Evolutionary conservation across 78 protist genomes (phyloP), one percentile per base, ranked within the genome.

Genomic region (Pigoraptor vietnamica): DNA sequence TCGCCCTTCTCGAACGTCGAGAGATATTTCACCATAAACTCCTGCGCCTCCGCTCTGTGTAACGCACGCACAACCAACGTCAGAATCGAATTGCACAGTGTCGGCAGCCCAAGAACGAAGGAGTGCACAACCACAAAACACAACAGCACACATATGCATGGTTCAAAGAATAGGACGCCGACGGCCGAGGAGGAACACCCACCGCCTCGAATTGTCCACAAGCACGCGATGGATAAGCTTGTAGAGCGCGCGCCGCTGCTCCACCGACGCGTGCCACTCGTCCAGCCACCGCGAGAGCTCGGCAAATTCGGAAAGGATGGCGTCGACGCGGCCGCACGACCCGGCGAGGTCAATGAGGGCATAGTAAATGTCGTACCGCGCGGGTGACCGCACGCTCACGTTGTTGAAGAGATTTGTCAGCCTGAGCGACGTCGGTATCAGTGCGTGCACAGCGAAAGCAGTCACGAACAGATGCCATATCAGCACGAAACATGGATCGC

Each of bases 41-140:
- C 32, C 34, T 79, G 84, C 84, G 84, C 84, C 21, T 25, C 34
- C 6, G 32, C 14, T 14, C 84, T 79, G 84, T 25, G 35, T 1
- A 21, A 79, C 34, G 14, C 34, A 79, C 9, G 14, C 34, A 79
- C 21, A 79, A 25, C 84, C 1, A 79, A 79, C 1, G 14, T 25
- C 1, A 21, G 1, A 79, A n/a, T n/a, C n/a, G n/a, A n/a, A n/a
- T n/a, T n/a, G n/a, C n/a, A n/a, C n/a, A n/a, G n/a, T n/a, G 40
- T 19, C 91, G 33, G 39, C n/a, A 88, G 1, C 99, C 99, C 37
- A 94, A 67, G 94, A 94, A 97, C n/a, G 92, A 98, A 99, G 86
- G 95, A 81, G 93, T 94, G 87, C 91, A 99, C 99, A 24, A 38
- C 34, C 14, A 94, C 91, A 95, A 97, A 83, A 83, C 2, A 83